phyloP scores from a whole-genome alignment of 2,329 filamentous ascomycete species.

The Penicillium sp. region DNA sequence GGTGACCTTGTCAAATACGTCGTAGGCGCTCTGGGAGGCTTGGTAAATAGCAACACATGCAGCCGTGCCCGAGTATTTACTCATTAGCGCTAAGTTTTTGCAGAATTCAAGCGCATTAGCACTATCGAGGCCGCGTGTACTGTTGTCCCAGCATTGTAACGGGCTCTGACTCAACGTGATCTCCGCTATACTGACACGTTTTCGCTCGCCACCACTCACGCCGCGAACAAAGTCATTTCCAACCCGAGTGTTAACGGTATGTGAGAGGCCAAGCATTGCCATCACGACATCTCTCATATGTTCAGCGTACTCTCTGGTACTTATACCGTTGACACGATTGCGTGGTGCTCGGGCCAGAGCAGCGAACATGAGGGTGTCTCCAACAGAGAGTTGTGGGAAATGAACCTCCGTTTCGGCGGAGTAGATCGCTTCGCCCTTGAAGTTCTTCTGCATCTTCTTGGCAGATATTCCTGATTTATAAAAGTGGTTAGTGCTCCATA shows the following conservation, averaged over 20 bases:
- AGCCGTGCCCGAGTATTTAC: background rate
- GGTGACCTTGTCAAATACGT: slow-evolving; percentile 68
- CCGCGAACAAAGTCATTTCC: slow-evolving; percentile 59
- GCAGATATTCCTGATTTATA: background rate
- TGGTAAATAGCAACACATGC: slow-evolving; percentile 55
- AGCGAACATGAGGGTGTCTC: slow-evolving; percentile 76
- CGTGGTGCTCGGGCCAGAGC: slow-evolving; percentile 61
- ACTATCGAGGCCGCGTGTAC: slow-evolving; percentile 49
- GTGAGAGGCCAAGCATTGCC: slow-evolving; percentile 39
- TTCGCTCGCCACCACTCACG: slow-evolving; percentile 62
- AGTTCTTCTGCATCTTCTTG: slow-evolving; percentile 12
- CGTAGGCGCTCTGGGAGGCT: slow-evolving; percentile 42
- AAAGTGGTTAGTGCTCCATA: background rate
- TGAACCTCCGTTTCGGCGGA: slow-evolving; percentile 41
- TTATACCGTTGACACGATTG: slow-evolving; percentile 19
- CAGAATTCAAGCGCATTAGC: slow-evolving; percentile 58
- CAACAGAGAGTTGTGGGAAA: slow-evolving; percentile 66
- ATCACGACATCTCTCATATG: slow-evolving; percentile 48
- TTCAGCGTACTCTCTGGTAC: slow-evolving; percentile 40
- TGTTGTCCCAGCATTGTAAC: background rate
- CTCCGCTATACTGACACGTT: slow-evolving; percentile 63
- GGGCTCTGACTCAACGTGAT: slow-evolving; percentile 14
- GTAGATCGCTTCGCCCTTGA: slow-evolving; percentile 13
- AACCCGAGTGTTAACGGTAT: slow-evolving; percentile 54
- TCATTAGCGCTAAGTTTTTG: slow-evolving; percentile 12